These are phyloP conservation scores for Flueggea neowawraea DNA, from an alignment of 441 rosid genomes.

Conservation along the genomic window DNA sequence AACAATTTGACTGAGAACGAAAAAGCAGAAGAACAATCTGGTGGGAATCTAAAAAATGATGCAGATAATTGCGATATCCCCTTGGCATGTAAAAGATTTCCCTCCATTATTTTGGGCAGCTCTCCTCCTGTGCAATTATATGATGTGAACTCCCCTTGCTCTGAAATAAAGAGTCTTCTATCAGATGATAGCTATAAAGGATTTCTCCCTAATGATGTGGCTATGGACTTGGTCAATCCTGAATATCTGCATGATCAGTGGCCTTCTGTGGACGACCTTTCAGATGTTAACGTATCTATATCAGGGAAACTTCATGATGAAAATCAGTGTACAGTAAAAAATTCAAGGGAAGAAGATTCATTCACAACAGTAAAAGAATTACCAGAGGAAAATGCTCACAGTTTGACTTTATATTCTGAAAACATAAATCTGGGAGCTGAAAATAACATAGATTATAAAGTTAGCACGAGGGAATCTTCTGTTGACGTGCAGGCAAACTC, in stretches of 20 bases:
- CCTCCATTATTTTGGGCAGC: slow-evolving; percentile 72
- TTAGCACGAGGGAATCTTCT: slow-evolving; percentile 20
- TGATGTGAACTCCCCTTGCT: slow-evolving; percentile 28
- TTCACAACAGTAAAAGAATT: slow-evolving; percentile 5
- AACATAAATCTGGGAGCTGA: slow-evolving; percentile 30
- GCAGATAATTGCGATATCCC: slow-evolving; percentile 42
- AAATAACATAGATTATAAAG: slow-evolving; percentile 27
- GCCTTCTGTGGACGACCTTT: slow-evolving; percentile 31
- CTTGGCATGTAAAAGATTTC: slow-evolving; percentile 67
- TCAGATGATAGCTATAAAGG: slow-evolving; percentile 29
- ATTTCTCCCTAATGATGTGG: slow-evolving; percentile 32
- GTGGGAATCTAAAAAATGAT: slow-evolving; percentile 29
- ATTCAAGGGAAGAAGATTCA: slow-evolving; percentile 10
- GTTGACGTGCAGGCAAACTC: slow-evolving; percentile 14
- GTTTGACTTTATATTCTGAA: slow-evolving; percentile 25
- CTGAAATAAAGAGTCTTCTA: slow-evolving; percentile 28
- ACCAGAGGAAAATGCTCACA: slow-evolving; percentile 25
- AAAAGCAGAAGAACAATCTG: slow-evolving; percentile 40
- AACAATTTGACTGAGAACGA: slow-evolving; percentile 49
- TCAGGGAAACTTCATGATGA: slow-evolving; percentile 22
- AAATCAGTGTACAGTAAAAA: slow-evolving; percentile 3
- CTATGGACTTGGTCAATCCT: slow-evolving; percentile 47
- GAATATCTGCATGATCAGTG: slow-evolving; percentile 35
- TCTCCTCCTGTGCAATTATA: slow-evolving; percentile 63
- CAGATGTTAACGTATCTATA: slow-evolving; percentile 31